These are phyloP conservation scores for Nakazawaea wickerhamii DNA, from an alignment of 805 yeast genomes.

Conservation along the genomic window DNA sequence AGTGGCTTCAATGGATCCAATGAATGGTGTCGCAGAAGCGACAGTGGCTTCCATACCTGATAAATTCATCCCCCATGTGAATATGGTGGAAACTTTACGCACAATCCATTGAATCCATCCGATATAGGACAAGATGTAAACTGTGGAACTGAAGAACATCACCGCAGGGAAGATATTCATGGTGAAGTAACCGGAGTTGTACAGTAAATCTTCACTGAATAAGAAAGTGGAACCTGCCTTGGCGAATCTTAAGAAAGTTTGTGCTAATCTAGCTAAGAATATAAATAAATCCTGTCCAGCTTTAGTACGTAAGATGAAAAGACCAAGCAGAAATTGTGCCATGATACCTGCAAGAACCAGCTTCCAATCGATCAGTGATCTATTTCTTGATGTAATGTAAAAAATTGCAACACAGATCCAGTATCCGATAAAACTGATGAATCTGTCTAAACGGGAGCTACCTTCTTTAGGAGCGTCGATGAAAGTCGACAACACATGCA, in stretches of 20 bases:
- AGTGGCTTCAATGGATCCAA: conserved; percentile 63
- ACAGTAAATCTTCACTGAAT: conserved; percentile 35
- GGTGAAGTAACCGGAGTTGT: conserved; percentile 38
- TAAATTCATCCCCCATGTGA: conserved; percentile 53
- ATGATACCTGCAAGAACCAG: conserved; percentile 56
- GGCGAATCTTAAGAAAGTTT: conserved; percentile 52
- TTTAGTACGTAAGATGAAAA: conserved; percentile 54
- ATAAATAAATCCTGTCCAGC: conserved; percentile 58
- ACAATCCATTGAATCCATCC: conserved; percentile 60
- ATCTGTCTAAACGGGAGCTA: conserved; percentile 46
- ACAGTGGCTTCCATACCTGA: conserved; percentile 63
- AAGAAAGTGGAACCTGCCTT: conserved; percentile 57
- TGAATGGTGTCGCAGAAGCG: conserved; percentile 62
- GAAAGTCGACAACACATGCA: conserved; percentile 49
- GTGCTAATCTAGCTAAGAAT: conserved; percentile 52
- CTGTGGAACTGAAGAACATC: conserved; percentile 55
- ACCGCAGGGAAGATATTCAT: conserved; percentile 57
- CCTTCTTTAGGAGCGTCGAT: conserved; percentile 41
- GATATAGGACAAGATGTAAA: conserved; percentile 54
- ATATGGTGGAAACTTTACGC: conserved; percentile 49
- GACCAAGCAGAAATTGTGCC: conserved; percentile 54
- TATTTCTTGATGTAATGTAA: conserved; percentile 39
- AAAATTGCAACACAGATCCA: conserved; percentile 40
- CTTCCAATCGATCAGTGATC: conserved; percentile 45
- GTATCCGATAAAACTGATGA: conserved; percentile 51